Evolutionary conservation across 2,329 filamentous ascomycete species (phyloP).

Genomic region (Cadophora sp.): DNA sequence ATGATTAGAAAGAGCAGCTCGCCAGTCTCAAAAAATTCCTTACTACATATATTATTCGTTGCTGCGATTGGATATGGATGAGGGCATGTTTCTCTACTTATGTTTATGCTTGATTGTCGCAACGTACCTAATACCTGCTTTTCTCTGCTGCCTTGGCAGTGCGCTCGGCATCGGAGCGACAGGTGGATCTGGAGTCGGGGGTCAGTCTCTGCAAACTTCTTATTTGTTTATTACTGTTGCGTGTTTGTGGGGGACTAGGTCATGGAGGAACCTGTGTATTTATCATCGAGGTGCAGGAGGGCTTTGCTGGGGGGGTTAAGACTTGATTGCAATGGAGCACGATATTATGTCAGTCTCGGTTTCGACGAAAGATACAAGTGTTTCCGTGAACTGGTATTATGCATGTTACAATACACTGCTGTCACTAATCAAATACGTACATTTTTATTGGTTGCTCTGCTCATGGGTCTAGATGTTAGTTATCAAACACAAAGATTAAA

Average conservation of each 20-base stretch:
- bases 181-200: slow-evolving; percentile 39
- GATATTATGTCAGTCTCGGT: slow-evolving; percentile 33
- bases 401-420: slow-evolving; percentile 5
- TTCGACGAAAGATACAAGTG: slow-evolving; percentile 6
- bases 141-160: slow-evolving; percentile 36
- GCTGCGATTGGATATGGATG: slow-evolving; percentile 39
- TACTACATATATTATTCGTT: slow-evolving; percentile 38
- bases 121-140: slow-evolving; percentile 42
- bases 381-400: background rate
- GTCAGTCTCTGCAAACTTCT: slow-evolving; percentile 36
- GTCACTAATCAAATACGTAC: slow-evolving; percentile 3
- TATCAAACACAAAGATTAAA: background rate
- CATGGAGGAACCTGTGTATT: slow-evolving; percentile 43
- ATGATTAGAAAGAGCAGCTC: slow-evolving; percentile 42
- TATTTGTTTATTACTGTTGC: slow-evolving; percentile 38
- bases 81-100: slow-evolving; percentile 37
- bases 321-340: slow-evolving; percentile 38
- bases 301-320: slow-evolving; percentile 33
- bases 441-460: background rate
- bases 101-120: slow-evolving; percentile 41
- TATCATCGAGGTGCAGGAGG: slow-evolving; percentile 39
- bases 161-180: slow-evolving; percentile 34
- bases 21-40: slow-evolving; percentile 39
- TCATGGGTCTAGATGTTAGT: background rate
- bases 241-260: slow-evolving; percentile 29